Conservation (phyloP, 306 rosid species). For the Vigna radiata region DNA sequence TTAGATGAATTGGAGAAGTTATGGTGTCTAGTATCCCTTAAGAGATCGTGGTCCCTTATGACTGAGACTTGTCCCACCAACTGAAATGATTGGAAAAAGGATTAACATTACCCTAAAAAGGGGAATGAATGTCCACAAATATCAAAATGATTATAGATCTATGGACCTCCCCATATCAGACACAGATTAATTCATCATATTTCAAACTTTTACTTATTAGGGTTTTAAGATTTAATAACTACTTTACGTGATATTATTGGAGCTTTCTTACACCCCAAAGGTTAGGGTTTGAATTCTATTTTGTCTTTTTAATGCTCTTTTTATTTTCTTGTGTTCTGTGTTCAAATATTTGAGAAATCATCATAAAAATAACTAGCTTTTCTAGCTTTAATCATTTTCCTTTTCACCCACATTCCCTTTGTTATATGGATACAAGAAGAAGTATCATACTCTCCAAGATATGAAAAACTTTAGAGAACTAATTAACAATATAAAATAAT, state of each 20-base stretch:
- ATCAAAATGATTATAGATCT: constrained; percentile 35
- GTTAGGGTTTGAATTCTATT: constrained; percentile 34
- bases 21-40: not conserved
- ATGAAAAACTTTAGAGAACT: too few species aligned
- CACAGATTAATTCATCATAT: constrained; percentile 18
- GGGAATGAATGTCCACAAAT: constrained; percentile 27
- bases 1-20: constrained; percentile 18
- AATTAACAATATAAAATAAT: too few species aligned
- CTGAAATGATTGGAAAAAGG: constrained; percentile 40
- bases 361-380: constrained; percentile 17
- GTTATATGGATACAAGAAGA: not conserved
- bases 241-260: constrained; percentile 15
- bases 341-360: constrained; percentile 26
- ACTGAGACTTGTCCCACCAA: constrained; percentile 41
- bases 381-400: constrained; percentile 37
- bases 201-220: constrained; percentile 8
- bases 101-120: constrained; percentile 20
- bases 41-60: constrained; percentile 28
- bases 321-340: not conserved
- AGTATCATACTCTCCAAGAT: too few species aligned
- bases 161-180: constrained; percentile 37
- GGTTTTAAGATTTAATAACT: constrained; percentile 4
- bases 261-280: not conserved
- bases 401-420: constrained; percentile 49
- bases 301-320: constrained; percentile 14